These are phyloP conservation scores for Dioszegia crocea DNA, from an alignment of 768 basidiomycete genomes.

Conservation along the genomic window DNA sequence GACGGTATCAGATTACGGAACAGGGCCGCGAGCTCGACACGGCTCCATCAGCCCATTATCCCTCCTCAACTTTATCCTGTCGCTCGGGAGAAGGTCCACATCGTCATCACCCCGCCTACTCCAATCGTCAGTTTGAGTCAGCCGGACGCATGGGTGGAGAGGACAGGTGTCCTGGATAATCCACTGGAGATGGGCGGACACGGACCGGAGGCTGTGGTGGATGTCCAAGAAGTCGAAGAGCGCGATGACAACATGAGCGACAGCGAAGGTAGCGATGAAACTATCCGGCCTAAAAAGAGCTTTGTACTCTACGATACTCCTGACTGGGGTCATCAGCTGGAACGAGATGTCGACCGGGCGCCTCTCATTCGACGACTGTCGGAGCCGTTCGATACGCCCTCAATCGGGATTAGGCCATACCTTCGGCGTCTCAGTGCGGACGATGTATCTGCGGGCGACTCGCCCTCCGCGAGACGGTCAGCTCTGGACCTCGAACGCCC, in stretches of 20 bases:
- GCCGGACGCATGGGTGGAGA: background rate
- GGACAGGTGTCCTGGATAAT: background rate
- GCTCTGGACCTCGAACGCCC: background rate
- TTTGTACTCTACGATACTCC: no score
- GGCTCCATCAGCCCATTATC: background rate
- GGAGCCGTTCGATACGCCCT: background rate
- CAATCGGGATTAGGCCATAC: background rate
- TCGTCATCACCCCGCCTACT: background rate
- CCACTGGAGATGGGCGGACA: background rate
- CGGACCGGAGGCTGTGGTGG: background rate
- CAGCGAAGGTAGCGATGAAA: background rate
- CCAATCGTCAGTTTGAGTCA: background rate
- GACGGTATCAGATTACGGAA: background rate
- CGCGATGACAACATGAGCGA: background rate
- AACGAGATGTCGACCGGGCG: background rate
- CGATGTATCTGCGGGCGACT: background rate
- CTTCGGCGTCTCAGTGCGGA: background rate
- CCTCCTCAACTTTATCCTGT: background rate
- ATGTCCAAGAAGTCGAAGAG: background rate
- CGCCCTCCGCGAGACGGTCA: background rate
- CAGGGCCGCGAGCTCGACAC: background rate
- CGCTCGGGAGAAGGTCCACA: background rate
- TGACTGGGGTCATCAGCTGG: no score
- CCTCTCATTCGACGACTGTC: background rate
- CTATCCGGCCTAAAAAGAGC: background rate